phyloP scores from a whole-genome alignment of 1,284 basidiomycete species.

The Marasmius tenuissimus region DNA sequence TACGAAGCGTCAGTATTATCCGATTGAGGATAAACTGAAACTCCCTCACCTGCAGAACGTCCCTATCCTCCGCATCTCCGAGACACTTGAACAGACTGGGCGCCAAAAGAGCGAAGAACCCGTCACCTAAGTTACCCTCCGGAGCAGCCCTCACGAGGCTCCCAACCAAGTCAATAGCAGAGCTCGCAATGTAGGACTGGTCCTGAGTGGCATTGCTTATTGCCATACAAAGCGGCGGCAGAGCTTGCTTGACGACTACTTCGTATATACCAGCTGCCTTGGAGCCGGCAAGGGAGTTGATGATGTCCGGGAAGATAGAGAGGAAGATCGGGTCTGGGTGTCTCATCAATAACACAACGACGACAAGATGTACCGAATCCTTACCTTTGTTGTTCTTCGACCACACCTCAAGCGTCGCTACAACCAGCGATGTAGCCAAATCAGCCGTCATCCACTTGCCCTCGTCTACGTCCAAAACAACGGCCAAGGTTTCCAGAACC shows the following conservation, averaged over 20 bases:
- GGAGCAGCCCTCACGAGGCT: conserved; percentile 69
- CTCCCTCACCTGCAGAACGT: conserved; percentile 72
- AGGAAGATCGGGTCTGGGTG: conserved; percentile 83
- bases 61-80: conserved; percentile 72
- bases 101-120: conserved; percentile 75
- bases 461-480: conserved; percentile 75
- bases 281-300: conserved; percentile 69
- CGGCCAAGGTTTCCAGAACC: conserved; percentile 82
- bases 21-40: background rate
- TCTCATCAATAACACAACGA: conserved; percentile 3
- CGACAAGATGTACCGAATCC: background rate
- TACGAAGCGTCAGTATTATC: conserved; percentile 29
- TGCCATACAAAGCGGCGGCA: conserved; percentile 71
- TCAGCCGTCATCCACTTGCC: conserved; percentile 68
- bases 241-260: conserved; percentile 68
- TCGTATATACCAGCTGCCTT: conserved; percentile 62
- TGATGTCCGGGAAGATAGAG: conserved; percentile 83
- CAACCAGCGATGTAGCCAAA: conserved; percentile 63
- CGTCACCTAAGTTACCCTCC: conserved; percentile 66
- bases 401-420: conserved; percentile 78
- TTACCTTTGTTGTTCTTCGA: conserved; percentile 80
- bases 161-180: conserved; percentile 81
- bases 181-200: conserved; percentile 71
- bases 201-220: conserved; percentile 58
- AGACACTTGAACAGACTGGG: conserved; percentile 74